Evolutionary conservation across 2,329 filamentous ascomycete genomes (phyloP), one percentile per base, ranked within the genome.

Genomic region (Stemphylium lycopersici): DNA sequence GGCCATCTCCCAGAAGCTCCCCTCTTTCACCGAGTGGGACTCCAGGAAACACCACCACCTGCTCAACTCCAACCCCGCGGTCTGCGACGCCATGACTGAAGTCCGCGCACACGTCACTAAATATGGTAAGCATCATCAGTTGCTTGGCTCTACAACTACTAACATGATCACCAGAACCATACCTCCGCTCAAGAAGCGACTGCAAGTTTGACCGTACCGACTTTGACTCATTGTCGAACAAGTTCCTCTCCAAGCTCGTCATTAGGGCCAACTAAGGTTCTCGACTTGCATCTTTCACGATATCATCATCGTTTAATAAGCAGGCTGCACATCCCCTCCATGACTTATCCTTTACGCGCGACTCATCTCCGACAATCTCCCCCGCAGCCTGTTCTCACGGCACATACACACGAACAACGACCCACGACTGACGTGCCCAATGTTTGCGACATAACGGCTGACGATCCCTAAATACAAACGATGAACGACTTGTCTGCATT

Each of bases 61-160:
- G 46, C 86, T 97, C 56, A 90, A 92, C 79, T 96, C 93, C 76
- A 96, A 98, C 78, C 82, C 84, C 20, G 91, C 93, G 62, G 92
- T 97, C 44, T 97, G 93, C 78, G 91, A 96, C 72, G 92, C 93
- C 50, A 90, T 98, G 91, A 96, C 91, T 20, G 93, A 98, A 83
- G 93, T 98, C 69, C 88, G 90, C 73, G 86, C 90, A 63, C 92
- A 97, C 79, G 91, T 98, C 57, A 87, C 89, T 71, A 93, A 95
- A 86, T 90, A 97, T 80, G 93, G 93, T 96, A 84, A 81, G 90
- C 78, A 48, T 48, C 38, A 62, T 55, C 42, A 42, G 48, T 36
- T 41, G 44, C 26, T 55, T 50, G 55, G 16, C 40, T 51, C 16
- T 51, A 4, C 40, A 18, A 6, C 58, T 56, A 61, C 81, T 86